A percentile compares a stretch with the other conserved stretches of the same genome.
phyloP scores from a whole-genome alignment of 2,329 filamentous ascomycete species.

The Trichoderma pleuroti region DNA sequence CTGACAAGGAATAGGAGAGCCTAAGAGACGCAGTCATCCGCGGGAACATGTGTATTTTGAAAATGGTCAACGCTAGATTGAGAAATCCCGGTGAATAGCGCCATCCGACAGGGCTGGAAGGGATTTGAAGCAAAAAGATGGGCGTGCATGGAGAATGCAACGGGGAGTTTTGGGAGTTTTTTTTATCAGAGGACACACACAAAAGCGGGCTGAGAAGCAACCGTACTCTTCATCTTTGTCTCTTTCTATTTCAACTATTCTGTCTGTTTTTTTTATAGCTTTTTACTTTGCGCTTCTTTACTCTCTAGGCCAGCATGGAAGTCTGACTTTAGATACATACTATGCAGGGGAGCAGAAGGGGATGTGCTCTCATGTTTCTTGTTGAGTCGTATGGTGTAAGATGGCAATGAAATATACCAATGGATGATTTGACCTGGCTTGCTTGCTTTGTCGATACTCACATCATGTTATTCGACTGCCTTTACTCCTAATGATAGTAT shows the following conservation, averaged over 20 bases:
- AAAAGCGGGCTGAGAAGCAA: background rate
- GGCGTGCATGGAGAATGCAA: background rate
- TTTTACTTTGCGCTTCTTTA: background rate
- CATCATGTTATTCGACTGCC: background rate
- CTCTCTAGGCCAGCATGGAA: background rate
- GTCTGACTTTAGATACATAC: background rate
- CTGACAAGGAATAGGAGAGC: background rate
- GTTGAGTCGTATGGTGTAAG: background rate
- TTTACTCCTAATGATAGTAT: background rate
- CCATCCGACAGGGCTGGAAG: background rate
- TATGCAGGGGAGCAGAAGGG: background rate
- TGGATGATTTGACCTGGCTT: background rate
- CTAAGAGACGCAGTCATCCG: background rate
- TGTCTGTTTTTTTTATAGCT: background rate
- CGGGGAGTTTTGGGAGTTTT: constrained; percentile 8
- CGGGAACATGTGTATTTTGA: background rate
- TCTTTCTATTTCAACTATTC: background rate
- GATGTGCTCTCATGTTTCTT: background rate
- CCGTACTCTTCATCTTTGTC: background rate
- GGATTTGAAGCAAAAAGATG: background rate
- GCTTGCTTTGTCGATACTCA: background rate
- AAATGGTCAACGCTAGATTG: background rate
- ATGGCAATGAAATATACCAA: background rate
- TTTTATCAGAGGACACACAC: background rate
- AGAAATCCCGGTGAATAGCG: background rate